A percentile compares a stretch with the other conserved stretches of the same genome.
These are phyloP conservation scores for Globisporangium barbulae DNA, from an alignment of 352 stramenopile genomes.

Conservation along the genomic window DNA sequence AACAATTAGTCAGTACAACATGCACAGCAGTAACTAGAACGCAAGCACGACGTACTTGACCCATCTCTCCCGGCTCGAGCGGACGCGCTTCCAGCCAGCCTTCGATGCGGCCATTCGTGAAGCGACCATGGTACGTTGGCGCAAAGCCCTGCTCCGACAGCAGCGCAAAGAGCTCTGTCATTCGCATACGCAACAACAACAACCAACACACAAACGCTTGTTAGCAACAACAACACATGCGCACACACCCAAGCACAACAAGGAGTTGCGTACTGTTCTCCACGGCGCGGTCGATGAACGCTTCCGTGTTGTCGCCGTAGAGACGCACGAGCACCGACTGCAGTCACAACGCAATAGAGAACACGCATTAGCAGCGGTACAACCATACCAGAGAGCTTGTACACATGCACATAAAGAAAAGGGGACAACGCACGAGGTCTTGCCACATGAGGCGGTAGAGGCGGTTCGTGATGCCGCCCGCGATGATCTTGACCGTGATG, in stretches of 20 bases:
- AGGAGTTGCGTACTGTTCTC: constrained; percentile 75
- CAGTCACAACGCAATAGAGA: background rate
- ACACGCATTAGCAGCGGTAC: constrained; percentile 1
- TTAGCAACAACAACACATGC: constrained; percentile 10
- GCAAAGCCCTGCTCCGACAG: constrained; percentile 83
- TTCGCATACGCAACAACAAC: constrained; percentile 3
- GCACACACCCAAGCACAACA: background rate
- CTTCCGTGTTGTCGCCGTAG: constrained; percentile 92
- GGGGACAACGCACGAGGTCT: constrained; percentile 37
- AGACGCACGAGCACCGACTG: constrained; percentile 87
- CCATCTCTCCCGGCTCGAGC: constrained; percentile 89
- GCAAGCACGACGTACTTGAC: constrained; percentile 25
- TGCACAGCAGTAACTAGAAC: background rate
- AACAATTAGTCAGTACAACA: background rate
- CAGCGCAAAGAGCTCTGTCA: constrained; percentile 77
- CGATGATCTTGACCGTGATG: constrained; percentile 83
- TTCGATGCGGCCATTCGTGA: constrained; percentile 92
- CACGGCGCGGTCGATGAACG: constrained; percentile 90
- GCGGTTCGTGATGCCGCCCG: constrained; percentile 92
- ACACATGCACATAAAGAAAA: background rate
- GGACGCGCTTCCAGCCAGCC: constrained; percentile 82
- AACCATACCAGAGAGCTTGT: background rate
- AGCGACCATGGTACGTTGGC: constrained; percentile 88
- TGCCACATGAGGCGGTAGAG: constrained; percentile 84
- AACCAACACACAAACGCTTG: background rate